phyloP scores from a whole-genome alignment of 1,284 basidiomycete genomes.

The Porogramme epimiltina region DNA sequence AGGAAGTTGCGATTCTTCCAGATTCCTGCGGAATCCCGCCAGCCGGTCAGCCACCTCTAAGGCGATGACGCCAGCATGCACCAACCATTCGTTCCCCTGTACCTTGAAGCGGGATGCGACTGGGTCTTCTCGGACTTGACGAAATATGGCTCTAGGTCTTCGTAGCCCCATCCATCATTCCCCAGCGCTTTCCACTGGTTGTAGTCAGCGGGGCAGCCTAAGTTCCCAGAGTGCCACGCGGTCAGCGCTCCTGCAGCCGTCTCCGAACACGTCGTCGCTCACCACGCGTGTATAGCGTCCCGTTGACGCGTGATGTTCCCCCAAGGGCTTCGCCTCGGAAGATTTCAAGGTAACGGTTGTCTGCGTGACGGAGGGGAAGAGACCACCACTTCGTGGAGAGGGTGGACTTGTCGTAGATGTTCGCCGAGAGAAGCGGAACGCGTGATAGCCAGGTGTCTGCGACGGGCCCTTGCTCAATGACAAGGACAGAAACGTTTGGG shows the following conservation, averaged over 20 bases:
- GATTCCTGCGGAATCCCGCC: constrained; percentile 6
- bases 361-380: constrained; percentile 22
- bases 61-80: too few species aligned
- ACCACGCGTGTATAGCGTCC: constrained; percentile 39
- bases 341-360: constrained; percentile 30
- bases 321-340: constrained; percentile 43
- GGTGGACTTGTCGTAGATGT: constrained; percentile 17
- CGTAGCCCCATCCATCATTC: constrained; percentile 38
- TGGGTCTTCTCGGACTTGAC: constrained; percentile 33
- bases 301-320: constrained; percentile 46
- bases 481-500: constrained; percentile 28
- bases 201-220: constrained; percentile 41
- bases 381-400: constrained; percentile 26
- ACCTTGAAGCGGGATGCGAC: constrained; percentile 5
- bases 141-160: constrained; percentile 39
- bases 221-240: too few species aligned
- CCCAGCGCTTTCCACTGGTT: constrained; percentile 39
- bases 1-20: constrained; percentile 9
- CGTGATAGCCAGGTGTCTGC: constrained; percentile 36
- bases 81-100: constrained; percentile 20
- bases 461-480: constrained; percentile 36
- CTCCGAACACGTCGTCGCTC: too few species aligned
- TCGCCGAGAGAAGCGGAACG: constrained; percentile 36
- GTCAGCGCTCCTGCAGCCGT: too few species aligned
- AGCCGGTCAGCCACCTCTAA: too few species aligned